Base-by-base conservation (phyloP, 257 asterid species). In the Nyctanthes arbortristis region DNA sequence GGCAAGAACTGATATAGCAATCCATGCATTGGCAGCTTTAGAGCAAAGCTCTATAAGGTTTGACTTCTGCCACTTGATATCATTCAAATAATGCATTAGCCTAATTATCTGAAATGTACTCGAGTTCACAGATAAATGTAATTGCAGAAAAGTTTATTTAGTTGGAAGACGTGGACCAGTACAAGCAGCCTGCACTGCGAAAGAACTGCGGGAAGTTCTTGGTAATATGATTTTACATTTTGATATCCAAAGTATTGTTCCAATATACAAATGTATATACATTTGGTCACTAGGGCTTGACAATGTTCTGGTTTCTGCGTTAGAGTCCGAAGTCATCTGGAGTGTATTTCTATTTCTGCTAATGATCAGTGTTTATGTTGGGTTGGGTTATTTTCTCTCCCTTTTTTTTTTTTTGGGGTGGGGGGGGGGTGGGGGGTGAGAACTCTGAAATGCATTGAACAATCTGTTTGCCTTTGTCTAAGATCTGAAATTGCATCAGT, bases 111-210 rank as follows among this genome's bases (percentile, higher is more conserved):
- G 28, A 27, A 49, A 63, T 64, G 32, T 58, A 37, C 36, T 69
- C 65, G 67, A 66, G 39, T 45, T 70, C 31, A 61, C 68, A 49
- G n/a, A n/a, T n/a, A n/a, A 71, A 33, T 66, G 34, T 37, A 22
- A 68, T 62, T 71, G 73, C 77, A 93, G 99, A 88, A 93, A 86
- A 80, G 96, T 93, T 34, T 93, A 80, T 84, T 77, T 93, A 82
- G 96, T 93, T 71, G 99, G 99, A 75, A 86, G 99, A 76, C 96
- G 97, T 60, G 99, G 97, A 81, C 96, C 99, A 4, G 95, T 86
- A 40, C 99, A 93, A 82, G 96, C 96, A 64, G 91, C 99, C 52
- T 93, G 92, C 69, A 91, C 99, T 6, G 93, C 99, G 1, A 93
- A 93, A 81, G 99, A 93, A 85, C 78, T 93, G 25, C 89, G 97